phyloP scores from a whole-genome alignment of 768 basidiomycete species.

The Phylloporus sp. region DNA sequence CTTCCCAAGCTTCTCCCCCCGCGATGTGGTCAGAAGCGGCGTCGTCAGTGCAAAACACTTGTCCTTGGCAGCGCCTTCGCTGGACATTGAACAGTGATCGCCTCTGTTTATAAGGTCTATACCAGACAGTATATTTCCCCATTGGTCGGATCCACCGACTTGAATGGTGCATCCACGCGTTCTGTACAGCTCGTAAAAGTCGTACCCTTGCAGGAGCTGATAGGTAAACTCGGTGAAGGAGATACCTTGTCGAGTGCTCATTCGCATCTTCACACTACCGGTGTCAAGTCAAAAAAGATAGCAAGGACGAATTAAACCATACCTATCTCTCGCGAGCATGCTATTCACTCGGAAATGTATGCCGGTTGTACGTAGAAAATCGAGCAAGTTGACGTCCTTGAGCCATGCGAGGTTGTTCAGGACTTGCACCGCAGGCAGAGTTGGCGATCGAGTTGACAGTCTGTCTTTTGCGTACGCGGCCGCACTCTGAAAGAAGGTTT shows the following conservation, averaged over 20 bases:
- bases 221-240: conserved; percentile 99
- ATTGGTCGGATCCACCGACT: conserved; percentile 95
- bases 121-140: conserved; percentile 96
- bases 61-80: conserved; percentile 14
- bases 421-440: conserved; percentile 34
- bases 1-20: conserved; percentile 96
- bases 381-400: conserved; percentile 62
- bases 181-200: conserved; percentile 76
- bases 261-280: conserved; percentile 72
- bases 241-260: conserved; percentile 76
- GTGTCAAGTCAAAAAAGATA: conserved; percentile 6
- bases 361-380: conserved; percentile 81
- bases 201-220: conserved; percentile 94
- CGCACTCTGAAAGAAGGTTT: conserved; percentile 69
- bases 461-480: conserved; percentile 50
- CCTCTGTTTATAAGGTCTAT: conserved; percentile 78
- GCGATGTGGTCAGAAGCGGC: conserved; percentile 84
- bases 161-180: conserved; percentile 73
- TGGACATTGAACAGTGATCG: conserved; percentile 8
- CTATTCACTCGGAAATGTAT: conserved; percentile 75
- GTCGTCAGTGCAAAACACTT: conserved; percentile 83
- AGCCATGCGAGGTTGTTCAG: conserved; percentile 79
- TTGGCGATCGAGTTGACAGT: conserved; percentile 6
- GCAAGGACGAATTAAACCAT: conserved; percentile 13
- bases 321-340: conserved; percentile 93